Percentiles rank a stretch among this genome's conserved stretches.
Evolutionary conservation across 108 stramenopile species (phyloP).

Genomic region (Mayamaea pseudoterrestris): DNA sequence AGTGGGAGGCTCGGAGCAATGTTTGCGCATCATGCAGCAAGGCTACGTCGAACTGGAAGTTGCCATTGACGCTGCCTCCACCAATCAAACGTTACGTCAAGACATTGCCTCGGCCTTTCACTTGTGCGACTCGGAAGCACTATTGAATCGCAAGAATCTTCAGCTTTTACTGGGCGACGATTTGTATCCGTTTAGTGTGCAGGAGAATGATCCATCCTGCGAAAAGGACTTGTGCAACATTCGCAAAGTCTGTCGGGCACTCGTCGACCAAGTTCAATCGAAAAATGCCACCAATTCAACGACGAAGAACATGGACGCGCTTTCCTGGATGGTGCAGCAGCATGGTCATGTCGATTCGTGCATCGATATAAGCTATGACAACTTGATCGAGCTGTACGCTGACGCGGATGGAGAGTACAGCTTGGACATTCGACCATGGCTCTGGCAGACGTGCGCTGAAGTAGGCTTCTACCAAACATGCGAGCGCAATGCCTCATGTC

Average conservation of each 20-base stretch:
- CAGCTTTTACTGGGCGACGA: conserved; percentile 73
- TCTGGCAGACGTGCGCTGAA: conserved; percentile 93
- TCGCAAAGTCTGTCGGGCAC: conserved; percentile 28
- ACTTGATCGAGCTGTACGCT: conserved; percentile 19
- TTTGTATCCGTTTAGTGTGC: conserved; percentile 59
- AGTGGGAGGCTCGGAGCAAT: conserved; percentile 64
- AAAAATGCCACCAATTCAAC: no score
- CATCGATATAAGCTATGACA: conserved; percentile 22
- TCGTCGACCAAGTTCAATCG: neutral
- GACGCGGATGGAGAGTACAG: conserved; percentile 7
- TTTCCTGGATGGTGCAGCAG: conserved; percentile 22
- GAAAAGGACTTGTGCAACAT: conserved; percentile 63
- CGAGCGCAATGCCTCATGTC: conserved; percentile 44
- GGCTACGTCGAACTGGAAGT: conserved; percentile 64
- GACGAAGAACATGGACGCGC: no score
- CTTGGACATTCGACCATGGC: conserved; percentile 53
- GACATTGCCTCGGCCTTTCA: conserved; percentile 46
- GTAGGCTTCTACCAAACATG: conserved; percentile 96
- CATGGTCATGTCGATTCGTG: conserved; percentile 23
- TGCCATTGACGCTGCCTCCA: conserved; percentile 13
- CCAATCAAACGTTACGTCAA: conserved; percentile 6
- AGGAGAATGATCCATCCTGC: conserved; percentile 84
- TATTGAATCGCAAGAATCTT: conserved; percentile 30
- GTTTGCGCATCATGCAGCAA: conserved; percentile 39
- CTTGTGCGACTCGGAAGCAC: conserved; percentile 48